Evolutionary conservation across 495 filamentous ascomycete genomes (phyloP).

Genomic region (Xylaria scruposa): DNA sequence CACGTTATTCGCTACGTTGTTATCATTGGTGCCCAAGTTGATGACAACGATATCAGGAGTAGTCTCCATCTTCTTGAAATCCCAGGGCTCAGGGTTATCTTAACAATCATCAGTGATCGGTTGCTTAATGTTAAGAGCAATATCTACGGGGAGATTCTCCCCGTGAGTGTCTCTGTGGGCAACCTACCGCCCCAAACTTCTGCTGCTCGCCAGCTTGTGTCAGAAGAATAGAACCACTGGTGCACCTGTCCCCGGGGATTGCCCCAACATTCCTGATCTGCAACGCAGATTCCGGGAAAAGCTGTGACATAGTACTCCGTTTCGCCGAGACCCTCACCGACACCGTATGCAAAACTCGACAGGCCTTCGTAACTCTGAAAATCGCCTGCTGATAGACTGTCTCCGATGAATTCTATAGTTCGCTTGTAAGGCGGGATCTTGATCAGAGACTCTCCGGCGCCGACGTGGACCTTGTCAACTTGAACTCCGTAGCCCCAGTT

Average conservation of each 20-base stretch:
- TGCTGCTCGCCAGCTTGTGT: constrained; percentile 60
- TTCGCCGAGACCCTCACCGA: constrained; percentile 67
- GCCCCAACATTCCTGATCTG: constrained; percentile 65
- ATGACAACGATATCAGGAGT: constrained; percentile 71
- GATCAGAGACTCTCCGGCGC: constrained; percentile 53
- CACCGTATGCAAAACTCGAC: constrained; percentile 64
- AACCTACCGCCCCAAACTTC: constrained; percentile 56
- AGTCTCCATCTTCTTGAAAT: constrained; percentile 61
- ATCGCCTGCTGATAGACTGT: constrained; percentile 62
- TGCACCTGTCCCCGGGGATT: constrained; percentile 61
- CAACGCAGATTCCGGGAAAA: constrained; percentile 67
- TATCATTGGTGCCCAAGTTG: constrained; percentile 73
- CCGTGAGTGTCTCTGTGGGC: not conserved
- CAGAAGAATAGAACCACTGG: constrained; percentile 72
- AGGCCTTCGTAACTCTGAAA: constrained; percentile 70
- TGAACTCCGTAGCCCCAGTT: constrained; percentile 74
- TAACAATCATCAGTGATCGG: not conserved
- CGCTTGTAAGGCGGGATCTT: constrained; percentile 58
- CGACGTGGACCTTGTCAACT: constrained; percentile 62
- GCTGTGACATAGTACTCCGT: constrained; percentile 69
- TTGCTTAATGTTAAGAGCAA: not conserved
- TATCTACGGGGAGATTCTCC: not conserved
- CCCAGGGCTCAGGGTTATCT: constrained; percentile 64
- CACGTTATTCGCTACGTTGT: constrained; percentile 65
- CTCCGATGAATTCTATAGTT: constrained; percentile 72